Evolutionary conservation across 2,329 filamentous ascomycete species (phyloP).

Genomic region (Fusarium beomiforme): DNA sequence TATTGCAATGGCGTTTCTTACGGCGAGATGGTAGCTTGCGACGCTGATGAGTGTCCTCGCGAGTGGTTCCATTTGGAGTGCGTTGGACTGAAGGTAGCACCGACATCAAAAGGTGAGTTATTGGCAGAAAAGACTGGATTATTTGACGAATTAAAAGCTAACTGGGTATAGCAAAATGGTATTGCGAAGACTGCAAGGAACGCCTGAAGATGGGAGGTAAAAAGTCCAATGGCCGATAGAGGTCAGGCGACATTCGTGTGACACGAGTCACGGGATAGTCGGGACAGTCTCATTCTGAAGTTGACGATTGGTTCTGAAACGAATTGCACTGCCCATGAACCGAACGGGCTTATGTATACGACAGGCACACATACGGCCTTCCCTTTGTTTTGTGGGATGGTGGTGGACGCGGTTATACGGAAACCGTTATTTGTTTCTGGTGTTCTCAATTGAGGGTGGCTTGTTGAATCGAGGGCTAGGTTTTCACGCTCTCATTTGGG

Average conservation of each 20-base stretch:
- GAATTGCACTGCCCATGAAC: constrained; percentile 18
- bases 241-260: not conserved
- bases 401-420: constrained; percentile 26
- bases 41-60: constrained; percentile 75
- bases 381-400: constrained; percentile 28
- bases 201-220: constrained; percentile 66
- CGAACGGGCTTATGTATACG: constrained; percentile 35
- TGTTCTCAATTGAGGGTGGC: constrained; percentile 7
- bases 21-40: constrained; percentile 86
- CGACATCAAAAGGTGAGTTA: constrained; percentile 76
- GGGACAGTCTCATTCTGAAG: constrained; percentile 23
- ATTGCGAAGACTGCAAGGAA: constrained; percentile 81
- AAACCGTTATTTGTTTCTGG: constrained; percentile 21
- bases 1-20: constrained; percentile 84
- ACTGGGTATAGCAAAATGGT: constrained; percentile 76
- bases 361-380: constrained; percentile 36
- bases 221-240: constrained; percentile 59
- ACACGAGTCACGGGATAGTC: constrained; percentile 24
- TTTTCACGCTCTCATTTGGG: constrained; percentile 2
- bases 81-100: constrained; percentile 81
- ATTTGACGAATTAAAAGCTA: constrained; percentile 33
- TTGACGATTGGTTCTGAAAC: constrained; percentile 24
- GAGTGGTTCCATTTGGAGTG: constrained; percentile 90
- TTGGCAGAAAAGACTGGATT: not conserved
- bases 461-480: not conserved